Base-by-base conservation (phyloP, 1,284 basidiomycete species). In the Trametes polyzona region DNA sequence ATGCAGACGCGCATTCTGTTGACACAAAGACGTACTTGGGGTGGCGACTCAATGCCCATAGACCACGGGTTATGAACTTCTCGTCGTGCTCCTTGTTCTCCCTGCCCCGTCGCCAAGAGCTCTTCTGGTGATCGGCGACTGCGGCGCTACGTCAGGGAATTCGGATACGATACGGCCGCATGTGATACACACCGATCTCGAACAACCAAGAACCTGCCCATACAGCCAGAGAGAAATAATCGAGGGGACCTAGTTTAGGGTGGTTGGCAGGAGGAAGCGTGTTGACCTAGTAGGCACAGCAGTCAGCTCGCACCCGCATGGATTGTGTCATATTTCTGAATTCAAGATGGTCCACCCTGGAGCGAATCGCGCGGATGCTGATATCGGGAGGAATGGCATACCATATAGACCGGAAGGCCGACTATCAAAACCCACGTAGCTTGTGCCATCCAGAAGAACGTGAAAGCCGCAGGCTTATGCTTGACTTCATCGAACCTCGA, bases 31-130 rank as follows among this genome's bases (percentile, higher is more conserved):
- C 80, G 47, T 70, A 90, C 88, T 92, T 93, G 32, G 90, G 90
- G 66, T 93, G 91, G 32, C 92, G 75, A 59, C 83, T 87, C 57
- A 86, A 72, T 36, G 80, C 75, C 90, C 91, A 94, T 10, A 92
- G 72, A 0, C 92, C 91, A 27, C 74, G 76, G 4, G 78, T 81
- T 64, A 93, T 88, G 68, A 93, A 93, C 65, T 83, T 79, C 65
- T 93, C 87, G 41, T 88, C 80, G 67, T 93, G 90, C 62, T 86
- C 74, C 66, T 88, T 88, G 11, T 74, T 76, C n/a, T 87, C 76
- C 67, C 86, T 88, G 3, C 77, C 81, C 23, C 72, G 71, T 47
- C 87, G 76, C 91, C 91, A 93, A 1, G 73, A 69, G 6, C 80
- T 75, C 72, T 93, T 93, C 73, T 93, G 89, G 43, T 73, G 67